A percentile compares a stretch with the other conserved stretches of the same genome.
phyloP scores from a whole-genome alignment of 1,139 yeast species.

The Saccharomyces hybrid region DNA sequence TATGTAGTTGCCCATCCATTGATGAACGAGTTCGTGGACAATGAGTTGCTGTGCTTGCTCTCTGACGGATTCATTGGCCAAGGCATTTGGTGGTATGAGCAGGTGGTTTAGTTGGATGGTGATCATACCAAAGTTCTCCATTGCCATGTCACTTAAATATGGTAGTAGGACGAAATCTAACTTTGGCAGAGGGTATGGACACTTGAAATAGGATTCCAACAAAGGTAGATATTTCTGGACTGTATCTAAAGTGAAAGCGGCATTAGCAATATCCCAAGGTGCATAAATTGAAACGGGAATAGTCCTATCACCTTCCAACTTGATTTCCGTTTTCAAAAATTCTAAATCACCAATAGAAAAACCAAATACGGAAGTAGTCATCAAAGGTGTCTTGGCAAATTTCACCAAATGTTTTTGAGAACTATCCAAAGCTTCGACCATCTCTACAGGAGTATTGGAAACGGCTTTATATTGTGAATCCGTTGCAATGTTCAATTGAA shows the following conservation, averaged over 20 bases:
- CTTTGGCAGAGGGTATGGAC: conserved; percentile 49
- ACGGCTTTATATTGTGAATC: not conserved
- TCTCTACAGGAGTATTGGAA: conserved; percentile 26
- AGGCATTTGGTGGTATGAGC: conserved; percentile 34
- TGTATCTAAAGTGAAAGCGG: conserved; percentile 40
- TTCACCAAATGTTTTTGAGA: conserved; percentile 28
- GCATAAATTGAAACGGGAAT: conserved; percentile 48
- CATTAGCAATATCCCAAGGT: conserved; percentile 40
- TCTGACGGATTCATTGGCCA: conserved; percentile 22
- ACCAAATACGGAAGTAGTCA: conserved; percentile 56
- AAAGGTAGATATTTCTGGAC: conserved; percentile 42
- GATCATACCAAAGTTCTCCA: conserved; percentile 70
- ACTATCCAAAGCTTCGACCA: conserved; percentile 16
- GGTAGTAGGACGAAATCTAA: conserved; percentile 62
- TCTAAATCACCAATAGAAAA: conserved; percentile 62
- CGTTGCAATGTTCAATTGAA: conserved; percentile 37
- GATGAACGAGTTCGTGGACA: conserved; percentile 67
- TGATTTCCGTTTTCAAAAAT: conserved; percentile 35
- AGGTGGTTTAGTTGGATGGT: conserved; percentile 49
- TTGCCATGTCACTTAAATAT: conserved; percentile 64
- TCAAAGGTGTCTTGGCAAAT: conserved; percentile 49
- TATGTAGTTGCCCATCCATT: conserved; percentile 65
- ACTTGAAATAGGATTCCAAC: conserved; percentile 37
- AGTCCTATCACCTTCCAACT: conserved; percentile 17
- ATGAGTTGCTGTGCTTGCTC: conserved; percentile 45